Base-by-base conservation (phyloP, 306 rosid genomes). In the Casuarina cunninghamiana region DNA sequence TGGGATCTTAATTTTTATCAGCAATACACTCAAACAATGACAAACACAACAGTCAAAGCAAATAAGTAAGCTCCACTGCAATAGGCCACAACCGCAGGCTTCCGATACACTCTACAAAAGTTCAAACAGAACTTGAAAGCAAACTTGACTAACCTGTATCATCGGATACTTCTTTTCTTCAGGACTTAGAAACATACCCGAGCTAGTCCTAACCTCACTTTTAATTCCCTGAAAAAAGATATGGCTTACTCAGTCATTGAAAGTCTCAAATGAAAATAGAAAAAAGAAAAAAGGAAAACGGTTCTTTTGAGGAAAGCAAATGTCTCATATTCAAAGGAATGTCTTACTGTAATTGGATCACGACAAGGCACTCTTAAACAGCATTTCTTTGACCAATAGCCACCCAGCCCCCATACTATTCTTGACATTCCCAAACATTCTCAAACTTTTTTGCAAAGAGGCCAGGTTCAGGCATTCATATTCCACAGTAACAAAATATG, bases 141-240 rank as follows among this genome's bases (percentile, higher is more conserved):
- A 61, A 60, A 71, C 32, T 26, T 26, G 32, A 26, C 80, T 80
- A 81, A 94, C 98, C 84, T 89, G 89, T 69, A 94, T 68, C 92
- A 91, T 92, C 3, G 97, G 95, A 83, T 86, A 89, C 77, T 88
- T 88, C 80, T 78, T 92, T 82, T 94, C 97, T 41, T 84, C 90
- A 49, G 61, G 51, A 77, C 51, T 86, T 77, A 94, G 78, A 88
- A 94, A 94, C 98, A 92, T 94, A 63, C 98, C 98, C 79, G 97
- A 92, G 87, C 98, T 94, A 68, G 98, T 94, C 85, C 98, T 89
- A 54, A 92, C 97, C 54, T 87, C 80, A 83, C 97, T 94, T 84
- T 87, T 91, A 70, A 94, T 77, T 81, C 98, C 98, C 97, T 94
- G 86, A 75, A 82, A 80, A 81, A 43, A 71, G 67, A 26, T 26